Evolutionary conservation across 345 rosid species (phyloP), one percentile per base, ranked within the genome.

Genomic region (Lepidium africanum): DNA sequence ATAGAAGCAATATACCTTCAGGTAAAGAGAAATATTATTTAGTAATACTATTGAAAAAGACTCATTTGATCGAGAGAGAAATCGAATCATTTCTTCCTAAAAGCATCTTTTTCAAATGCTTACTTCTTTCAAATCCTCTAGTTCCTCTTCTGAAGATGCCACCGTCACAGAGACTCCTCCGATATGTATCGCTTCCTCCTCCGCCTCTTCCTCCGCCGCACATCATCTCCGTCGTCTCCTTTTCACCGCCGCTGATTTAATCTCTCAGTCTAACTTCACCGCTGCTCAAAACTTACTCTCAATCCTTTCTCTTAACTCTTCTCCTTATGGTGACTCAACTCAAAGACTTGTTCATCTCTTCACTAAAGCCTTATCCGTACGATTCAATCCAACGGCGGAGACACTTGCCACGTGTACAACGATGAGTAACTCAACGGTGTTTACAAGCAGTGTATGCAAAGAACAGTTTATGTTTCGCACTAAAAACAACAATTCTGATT

Each of bases 301-400:
- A 38, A 42, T 85, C 56, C 76, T 88, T 40, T 79, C 85, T 3
- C 17, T 84, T 4, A 75, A 55, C 81, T 87, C 94, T 15, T 87
- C 95, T 37, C 89, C 96, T 49, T 75, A 76, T 14, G 98, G 99
- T 0, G 99, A 94, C 41, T 88, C 99, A 19, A 78, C 80, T 5
- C 91, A 94, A 74, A 71, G 97, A 25, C 67, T 91, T 3, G 82
- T 81, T 23, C 79, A 91, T 65, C 95, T 90, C 55, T 94, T 94
- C 67, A 53, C 82, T n/a, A 81, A 71, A 76, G 96, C 99, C 55
- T 84, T 94, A 69, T 88, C 91, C 43, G 66, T 84, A 63, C 91
- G 88, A 60, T 85, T 90, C 77, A 78, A 40, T 58, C 60, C 62
- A 0, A 45, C 71, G 59, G 50, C 65, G 50, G 63, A 69, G 39